Evolutionary conservation across 805 yeast genomes (phyloP).

Genomic region (Cyberlindnera sargentensis): DNA sequence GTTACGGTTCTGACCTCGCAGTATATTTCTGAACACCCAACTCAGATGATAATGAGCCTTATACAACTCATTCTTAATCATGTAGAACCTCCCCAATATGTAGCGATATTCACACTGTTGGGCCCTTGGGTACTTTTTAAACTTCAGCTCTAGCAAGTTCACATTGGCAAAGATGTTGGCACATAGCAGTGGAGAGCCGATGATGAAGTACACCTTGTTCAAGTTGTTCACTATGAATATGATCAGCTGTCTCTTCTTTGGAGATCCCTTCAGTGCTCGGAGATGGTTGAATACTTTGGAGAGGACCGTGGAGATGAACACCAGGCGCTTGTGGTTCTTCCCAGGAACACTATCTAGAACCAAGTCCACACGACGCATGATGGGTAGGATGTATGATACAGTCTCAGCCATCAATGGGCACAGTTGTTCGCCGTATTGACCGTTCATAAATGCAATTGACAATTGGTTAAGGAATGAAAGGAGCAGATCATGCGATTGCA

Average conservation of each 20-base stretch:
- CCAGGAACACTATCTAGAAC: conserved; percentile 34
- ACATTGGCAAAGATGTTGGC: conserved; percentile 56
- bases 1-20: conserved; percentile 6
- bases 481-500: conserved; percentile 49
- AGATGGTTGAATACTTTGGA: conserved; percentile 23
- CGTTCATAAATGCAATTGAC: conserved; percentile 42
- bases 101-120: conserved; percentile 48
- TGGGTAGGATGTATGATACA: conserved; percentile 36
- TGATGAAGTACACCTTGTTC: conserved; percentile 44
- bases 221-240: conserved; percentile 41
- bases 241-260: conserved; percentile 39
- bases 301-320: conserved; percentile 19
- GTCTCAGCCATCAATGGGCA: conserved; percentile 31
- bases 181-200: conserved; percentile 51
- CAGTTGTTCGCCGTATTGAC: conserved; percentile 30
- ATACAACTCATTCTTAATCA: conserved; percentile 43
- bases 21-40: conserved; percentile 29
- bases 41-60: conserved; percentile 40
- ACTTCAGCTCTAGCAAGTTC: conserved; percentile 39
- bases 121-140: conserved; percentile 31
- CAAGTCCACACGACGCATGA: conserved; percentile 36
- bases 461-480: conserved; percentile 40
- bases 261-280: conserved; percentile 24
- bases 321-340: conserved; percentile 35
- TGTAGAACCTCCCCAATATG: conserved; percentile 44